Base-by-base conservation (phyloP, 257 asterid genomes). In the Oldenlandia corymbosa region DNA sequence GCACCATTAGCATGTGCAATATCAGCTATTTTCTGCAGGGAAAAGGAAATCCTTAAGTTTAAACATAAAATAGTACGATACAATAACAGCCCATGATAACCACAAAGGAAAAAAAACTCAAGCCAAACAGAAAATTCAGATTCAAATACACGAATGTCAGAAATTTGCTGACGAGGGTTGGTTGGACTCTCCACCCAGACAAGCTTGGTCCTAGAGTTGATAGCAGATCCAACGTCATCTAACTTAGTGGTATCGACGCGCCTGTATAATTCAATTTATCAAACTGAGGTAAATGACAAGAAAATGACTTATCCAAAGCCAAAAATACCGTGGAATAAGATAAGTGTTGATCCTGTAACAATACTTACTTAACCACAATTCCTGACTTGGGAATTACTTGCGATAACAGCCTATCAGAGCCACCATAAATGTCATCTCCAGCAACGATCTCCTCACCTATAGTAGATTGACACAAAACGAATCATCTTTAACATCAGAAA, bases 131-230 rank as follows among this genome's bases (percentile, higher is more conserved):
- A 47, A 47, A n/a, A 51, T 49, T 64, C 12, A 67, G 58, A 52
- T 39, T 45, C 45, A 67, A 23, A 26, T 74, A 92, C 96, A 68
- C 84, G 87, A 73, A 92, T 87, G 71, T 92, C 96, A 55, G 91
- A 82, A 65, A 92, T 82, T 77, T 84, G 96, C 68, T 86, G 97
- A 45, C 97, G 95, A 20, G 99, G 99, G 75, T 92, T 92, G 55
- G 97, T 92, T 60, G 99, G 99, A 71, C 95, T 89, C 76, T 92
- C 99, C 79, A 92, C 77, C 99, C 99, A 92, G 65, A 92, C 91
- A 58, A 92, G 96, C 81, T 92, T 89, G 11, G 99, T 89, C 74
- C 42, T 23, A 34, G 91, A 83, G 48, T 78, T 78, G 68, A 92
- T 78, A 18, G 95, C 84, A 41, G 90, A 76, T 46, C 86, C 84